Evolutionary conservation across 257 asterid species (phyloP), one percentile per base, ranked within the genome.

Genomic region (Nyctanthes arbortristis): DNA sequence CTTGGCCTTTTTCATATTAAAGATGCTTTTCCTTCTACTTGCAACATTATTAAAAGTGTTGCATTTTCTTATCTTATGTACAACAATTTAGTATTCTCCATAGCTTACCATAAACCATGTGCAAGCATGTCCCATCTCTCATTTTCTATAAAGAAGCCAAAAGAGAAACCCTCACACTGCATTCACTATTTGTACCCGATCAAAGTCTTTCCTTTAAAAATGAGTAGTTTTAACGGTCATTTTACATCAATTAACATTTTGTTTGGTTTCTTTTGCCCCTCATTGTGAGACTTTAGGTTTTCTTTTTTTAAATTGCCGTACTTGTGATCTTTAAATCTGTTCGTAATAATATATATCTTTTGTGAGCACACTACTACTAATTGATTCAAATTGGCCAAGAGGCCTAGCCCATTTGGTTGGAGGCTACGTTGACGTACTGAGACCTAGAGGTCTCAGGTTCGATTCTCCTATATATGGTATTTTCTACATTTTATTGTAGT

Each of bases 21-120:
- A 84, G 84, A 88, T 83, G 83, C 81, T n/a, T 77, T 69, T 75
- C 36, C 45, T 71, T 43, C 10, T 43, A 4, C 22, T 27, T 6
- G 24, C 70, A 64, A 27, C 54, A 43, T 16, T 43, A 16, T 13
- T 7, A 52, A 8, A 52, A 52, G 58, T 52, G n/a, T 22, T 8
- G 12, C 58, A 22, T 20, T 22, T 52, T 22, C 58, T 52, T 7
- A 9, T 22, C 58, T 52, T 7, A 9, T 52, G 22, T 40, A 4
- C 29, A 63, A 39, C 8, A 28, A 11, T 75, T 68, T 30, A 69
- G 78, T 67, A 75, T 77, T 66, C 71, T 68, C 71, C 76, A 35
- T 56, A 65, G 69, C 79, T 75, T 69, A 75, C 75, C 85, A 80
- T 18, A 32, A 79, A 69, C 92, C 96, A 82, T 82, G 85, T 82